Conservation (phyloP, 2,329 filamentous ascomycete species). For the Ceratocystis cubensis region DNA sequence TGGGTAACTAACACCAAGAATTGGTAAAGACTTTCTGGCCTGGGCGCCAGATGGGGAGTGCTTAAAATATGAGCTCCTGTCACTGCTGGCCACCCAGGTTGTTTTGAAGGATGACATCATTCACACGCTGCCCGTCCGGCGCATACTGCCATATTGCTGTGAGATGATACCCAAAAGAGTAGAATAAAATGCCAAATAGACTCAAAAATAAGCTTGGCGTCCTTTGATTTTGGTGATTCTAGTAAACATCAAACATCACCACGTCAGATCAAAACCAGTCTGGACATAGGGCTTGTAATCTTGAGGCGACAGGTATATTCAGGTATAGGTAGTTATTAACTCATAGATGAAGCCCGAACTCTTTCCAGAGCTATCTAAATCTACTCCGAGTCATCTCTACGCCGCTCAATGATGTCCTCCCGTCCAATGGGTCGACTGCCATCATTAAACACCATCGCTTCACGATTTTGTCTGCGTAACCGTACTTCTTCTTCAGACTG, state of each 20-base stretch:
- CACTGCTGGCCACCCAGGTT: too few species aligned
- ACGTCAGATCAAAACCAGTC: not conserved
- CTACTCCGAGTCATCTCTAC: constrained; percentile 7
- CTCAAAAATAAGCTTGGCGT: not conserved
- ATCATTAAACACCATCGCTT: constrained; percentile 85
- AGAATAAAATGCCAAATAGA: not conserved
- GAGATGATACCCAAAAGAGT: not conserved
- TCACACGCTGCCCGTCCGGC: too few species aligned
- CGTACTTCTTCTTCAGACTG: constrained; percentile 56
- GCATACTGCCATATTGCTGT: not conserved
- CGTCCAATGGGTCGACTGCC: constrained; percentile 61
- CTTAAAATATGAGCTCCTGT: too few species aligned
- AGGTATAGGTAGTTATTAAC: too few species aligned
- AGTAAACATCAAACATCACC: not conserved
- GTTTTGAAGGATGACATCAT: too few species aligned
- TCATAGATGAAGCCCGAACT: not conserved
- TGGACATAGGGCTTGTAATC: not conserved
- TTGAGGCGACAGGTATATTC: too few species aligned
- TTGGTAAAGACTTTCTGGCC: too few species aligned
- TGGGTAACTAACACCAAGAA: too few species aligned
- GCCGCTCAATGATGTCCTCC: constrained; percentile 61
- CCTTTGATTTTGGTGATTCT: not conserved
- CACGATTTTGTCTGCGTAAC: constrained; percentile 61
- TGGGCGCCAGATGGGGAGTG: too few species aligned
- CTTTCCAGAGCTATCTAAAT: not conserved